Evolutionary conservation across 768 basidiomycete species (phyloP).

Genomic region (Agrocybe praecox): DNA sequence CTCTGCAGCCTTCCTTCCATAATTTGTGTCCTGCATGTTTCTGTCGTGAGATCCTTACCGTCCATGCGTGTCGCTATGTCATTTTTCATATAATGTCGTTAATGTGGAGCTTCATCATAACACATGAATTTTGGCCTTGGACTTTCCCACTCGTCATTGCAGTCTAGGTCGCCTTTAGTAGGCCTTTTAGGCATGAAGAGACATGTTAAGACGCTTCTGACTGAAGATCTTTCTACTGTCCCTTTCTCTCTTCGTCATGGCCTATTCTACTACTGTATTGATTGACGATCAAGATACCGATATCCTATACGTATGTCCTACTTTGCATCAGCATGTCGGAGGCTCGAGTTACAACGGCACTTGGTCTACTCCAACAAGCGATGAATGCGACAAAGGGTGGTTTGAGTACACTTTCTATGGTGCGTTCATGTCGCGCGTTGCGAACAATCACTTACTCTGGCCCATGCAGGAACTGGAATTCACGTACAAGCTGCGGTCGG

Average conservation of each 20-base stretch:
- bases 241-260: slow-evolving; percentile 22
- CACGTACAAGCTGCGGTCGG: slow-evolving; percentile 26
- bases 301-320: slow-evolving; percentile 39
- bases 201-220: too few species aligned
- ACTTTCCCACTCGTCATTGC: too few species aligned
- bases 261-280: slow-evolving; percentile 26
- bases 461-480: slow-evolving; percentile 31
- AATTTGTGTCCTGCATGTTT: too few species aligned
- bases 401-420: slow-evolving; percentile 42
- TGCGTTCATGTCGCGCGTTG: slow-evolving; percentile 11
- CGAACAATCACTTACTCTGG: background rate
- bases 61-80: too few species aligned
- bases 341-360: slow-evolving; percentile 41
- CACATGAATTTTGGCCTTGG: too few species aligned
- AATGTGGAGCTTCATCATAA: too few species aligned
- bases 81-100: too few species aligned
- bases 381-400: slow-evolving; percentile 37
- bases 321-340: slow-evolving; percentile 30
- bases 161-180: too few species aligned
- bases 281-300: slow-evolving; percentile 41
- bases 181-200: slow-evolving; percentile 22
- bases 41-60: too few species aligned
- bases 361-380: slow-evolving; percentile 36
- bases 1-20: too few species aligned
- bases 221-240: too few species aligned